Evolutionary conservation across 1,284 basidiomycete genomes (phyloP).

Genomic region (Malassezia arunalokei): DNA sequence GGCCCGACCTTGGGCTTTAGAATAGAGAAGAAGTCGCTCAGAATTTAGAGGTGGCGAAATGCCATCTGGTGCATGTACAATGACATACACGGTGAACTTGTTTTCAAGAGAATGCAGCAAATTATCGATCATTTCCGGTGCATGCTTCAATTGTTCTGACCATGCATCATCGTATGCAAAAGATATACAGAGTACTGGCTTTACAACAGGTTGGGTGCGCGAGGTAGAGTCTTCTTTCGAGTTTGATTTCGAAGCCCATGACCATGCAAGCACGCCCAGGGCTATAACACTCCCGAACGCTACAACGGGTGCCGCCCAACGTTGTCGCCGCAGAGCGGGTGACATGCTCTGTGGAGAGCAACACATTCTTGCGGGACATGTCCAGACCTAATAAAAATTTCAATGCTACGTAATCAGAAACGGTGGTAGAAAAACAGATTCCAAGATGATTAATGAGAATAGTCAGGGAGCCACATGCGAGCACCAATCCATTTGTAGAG

Average conservation of each 20-base stretch:
- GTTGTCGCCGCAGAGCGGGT: not conserved
- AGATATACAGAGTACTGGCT: conserved; percentile 11
- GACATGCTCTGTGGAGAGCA: too few species aligned
- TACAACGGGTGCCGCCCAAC: not conserved
- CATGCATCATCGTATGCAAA: not conserved
- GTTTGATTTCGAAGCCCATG: not conserved
- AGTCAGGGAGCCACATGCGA: conserved; percentile 40
- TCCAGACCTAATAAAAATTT: not conserved
- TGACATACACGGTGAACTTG: not conserved
- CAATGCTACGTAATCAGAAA: not conserved
- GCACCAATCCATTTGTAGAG: conserved; percentile 32
- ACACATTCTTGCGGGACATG: too few species aligned
- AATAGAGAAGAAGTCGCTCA: conserved; percentile 7
- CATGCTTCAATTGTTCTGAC: not conserved
- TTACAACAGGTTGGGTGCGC: not conserved
- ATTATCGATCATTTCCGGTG: not conserved
- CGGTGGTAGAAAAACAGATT: not conserved
- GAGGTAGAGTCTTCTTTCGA: not conserved
- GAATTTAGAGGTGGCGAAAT: not conserved
- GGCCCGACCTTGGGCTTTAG: conserved; percentile 7
- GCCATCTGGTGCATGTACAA: conserved; percentile 1
- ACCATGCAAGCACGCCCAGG: not conserved
- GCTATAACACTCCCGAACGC: not conserved
- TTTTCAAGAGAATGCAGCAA: not conserved
- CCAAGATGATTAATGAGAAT: conserved; percentile 15